phyloP scores from a whole-genome alignment of 108 stramenopile species.

The Cylindrotheca fusiformis region DNA sequence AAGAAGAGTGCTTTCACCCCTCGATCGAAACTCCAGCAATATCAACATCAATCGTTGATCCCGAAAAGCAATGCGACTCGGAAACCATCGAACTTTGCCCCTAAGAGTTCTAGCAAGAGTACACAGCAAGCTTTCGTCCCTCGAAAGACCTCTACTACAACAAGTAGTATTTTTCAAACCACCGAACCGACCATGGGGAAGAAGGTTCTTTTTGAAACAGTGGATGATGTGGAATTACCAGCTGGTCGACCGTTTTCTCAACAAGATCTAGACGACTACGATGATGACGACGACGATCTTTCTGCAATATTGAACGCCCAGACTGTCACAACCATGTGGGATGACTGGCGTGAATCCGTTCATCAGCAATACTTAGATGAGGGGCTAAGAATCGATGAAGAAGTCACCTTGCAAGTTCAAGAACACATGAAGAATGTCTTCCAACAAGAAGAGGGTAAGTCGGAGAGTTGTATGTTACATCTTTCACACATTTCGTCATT shows the following conservation, averaged over 20 bases:
- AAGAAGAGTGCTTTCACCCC: background rate
- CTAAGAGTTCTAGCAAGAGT: background rate
- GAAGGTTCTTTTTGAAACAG: constrained; percentile 5
- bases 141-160: background rate
- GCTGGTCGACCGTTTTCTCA: constrained; percentile 35
- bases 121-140: background rate
- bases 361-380: constrained; percentile 18
- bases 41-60: background rate
- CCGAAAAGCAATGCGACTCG: background rate
- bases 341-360: constrained; percentile 10
- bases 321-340: constrained; percentile 12
- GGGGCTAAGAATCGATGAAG: background rate
- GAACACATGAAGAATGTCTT: constrained; percentile 10
- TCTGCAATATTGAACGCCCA: constrained; percentile 3
- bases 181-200: too few relatives aligned
- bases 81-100: background rate
- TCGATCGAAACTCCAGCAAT: background rate
- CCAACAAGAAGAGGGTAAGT: constrained; percentile 8
- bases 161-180: too few relatives aligned
- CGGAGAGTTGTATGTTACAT: background rate
- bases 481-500: background rate
- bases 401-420: constrained; percentile 11
- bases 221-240: constrained; percentile 34
- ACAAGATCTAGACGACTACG: constrained; percentile 25
- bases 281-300: constrained; percentile 16